A percentile compares a stretch with the other conserved stretches of the same genome.
phyloP scores from a whole-genome alignment of 2,329 filamentous ascomycete genomes.

The Fusarium virguliforme region DNA sequence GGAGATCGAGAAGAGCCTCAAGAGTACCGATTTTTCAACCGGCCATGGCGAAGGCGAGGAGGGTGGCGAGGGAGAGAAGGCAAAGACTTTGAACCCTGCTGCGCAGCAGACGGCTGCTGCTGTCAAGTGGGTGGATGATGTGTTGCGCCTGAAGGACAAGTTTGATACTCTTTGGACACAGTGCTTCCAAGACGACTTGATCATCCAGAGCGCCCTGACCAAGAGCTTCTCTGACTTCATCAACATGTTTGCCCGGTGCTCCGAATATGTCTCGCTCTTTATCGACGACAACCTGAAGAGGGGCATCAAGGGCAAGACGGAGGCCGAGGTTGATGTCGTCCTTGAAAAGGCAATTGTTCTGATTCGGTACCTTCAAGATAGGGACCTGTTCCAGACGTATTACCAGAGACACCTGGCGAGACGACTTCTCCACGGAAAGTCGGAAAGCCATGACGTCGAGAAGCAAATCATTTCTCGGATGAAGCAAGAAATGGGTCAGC shows the following conservation, averaged over 20 bases:
- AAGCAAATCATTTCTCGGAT: slow-evolving; percentile 96
- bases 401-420: slow-evolving; percentile 98
- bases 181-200: slow-evolving; percentile 83
- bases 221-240: slow-evolving; percentile 94
- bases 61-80: slow-evolving; percentile 61
- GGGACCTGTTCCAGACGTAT: slow-evolving; percentile 96
- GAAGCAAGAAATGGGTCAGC: slow-evolving; percentile 96
- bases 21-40: slow-evolving; percentile 69
- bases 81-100: slow-evolving; percentile 61
- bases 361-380: slow-evolving; percentile 89
- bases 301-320: slow-evolving; percentile 92
- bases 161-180: slow-evolving; percentile 84
- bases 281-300: slow-evolving; percentile 98
- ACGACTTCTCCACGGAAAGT: slow-evolving; percentile 88
- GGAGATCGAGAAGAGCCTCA: slow-evolving; percentile 82
- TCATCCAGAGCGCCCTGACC: slow-evolving; percentile 85
- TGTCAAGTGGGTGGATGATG: slow-evolving; percentile 95
- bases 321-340: slow-evolving; percentile 85
- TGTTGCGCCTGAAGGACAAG: slow-evolving; percentile 87
- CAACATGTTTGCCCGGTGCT: slow-evolving; percentile 87
- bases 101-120: slow-evolving; percentile 90
- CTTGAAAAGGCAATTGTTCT: slow-evolving; percentile 92
- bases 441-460: slow-evolving; percentile 91
- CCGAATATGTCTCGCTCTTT: slow-evolving; percentile 95
- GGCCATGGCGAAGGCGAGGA: slow-evolving; percentile 63